Conservation (phyloP, 164 flowering plant genomes). For the Berberis vulgaris region DNA sequence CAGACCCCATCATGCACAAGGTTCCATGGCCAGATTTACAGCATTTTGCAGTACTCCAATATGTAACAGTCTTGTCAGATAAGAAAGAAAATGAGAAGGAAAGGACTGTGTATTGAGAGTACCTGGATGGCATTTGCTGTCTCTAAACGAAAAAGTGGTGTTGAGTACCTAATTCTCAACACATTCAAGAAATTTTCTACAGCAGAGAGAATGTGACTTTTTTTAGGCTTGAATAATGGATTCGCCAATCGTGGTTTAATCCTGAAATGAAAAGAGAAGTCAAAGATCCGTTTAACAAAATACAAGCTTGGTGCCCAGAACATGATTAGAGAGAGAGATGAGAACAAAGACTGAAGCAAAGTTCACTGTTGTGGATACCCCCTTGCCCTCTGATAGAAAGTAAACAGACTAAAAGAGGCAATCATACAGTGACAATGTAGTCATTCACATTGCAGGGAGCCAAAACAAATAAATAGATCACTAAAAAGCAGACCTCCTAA, state of each 20-base stretch:
- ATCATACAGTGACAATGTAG: not conserved
- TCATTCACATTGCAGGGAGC: not conserved
- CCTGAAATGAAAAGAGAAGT: conserved; percentile 27
- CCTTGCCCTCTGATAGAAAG: too few species aligned
- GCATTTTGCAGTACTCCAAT: too few species aligned
- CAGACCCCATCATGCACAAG: too few species aligned
- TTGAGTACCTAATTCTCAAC: conserved; percentile 75
- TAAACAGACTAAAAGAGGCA: too few species aligned
- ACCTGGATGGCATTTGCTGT: conserved; percentile 79
- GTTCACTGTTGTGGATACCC: too few species aligned
- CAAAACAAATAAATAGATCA: not conserved
- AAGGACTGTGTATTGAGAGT: not conserved
- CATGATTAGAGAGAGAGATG: not conserved
- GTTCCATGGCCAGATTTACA: too few species aligned
- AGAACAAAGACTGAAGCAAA: not conserved
- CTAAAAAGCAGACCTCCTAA: too few species aligned
- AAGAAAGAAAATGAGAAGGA: not conserved
- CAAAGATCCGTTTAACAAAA: not conserved
- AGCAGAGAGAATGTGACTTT: conserved; percentile 65
- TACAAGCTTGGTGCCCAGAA: not conserved
- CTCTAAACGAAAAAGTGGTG: conserved; percentile 78
- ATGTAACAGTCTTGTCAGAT: too few species aligned
- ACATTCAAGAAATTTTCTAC: conserved; percentile 53
- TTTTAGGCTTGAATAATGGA: conserved; percentile 74
- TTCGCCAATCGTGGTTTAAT: conserved; percentile 77